Conservation (phyloP, 2,329 filamentous ascomycete species). For the Paraconiothyrium brasiliense region DNA sequence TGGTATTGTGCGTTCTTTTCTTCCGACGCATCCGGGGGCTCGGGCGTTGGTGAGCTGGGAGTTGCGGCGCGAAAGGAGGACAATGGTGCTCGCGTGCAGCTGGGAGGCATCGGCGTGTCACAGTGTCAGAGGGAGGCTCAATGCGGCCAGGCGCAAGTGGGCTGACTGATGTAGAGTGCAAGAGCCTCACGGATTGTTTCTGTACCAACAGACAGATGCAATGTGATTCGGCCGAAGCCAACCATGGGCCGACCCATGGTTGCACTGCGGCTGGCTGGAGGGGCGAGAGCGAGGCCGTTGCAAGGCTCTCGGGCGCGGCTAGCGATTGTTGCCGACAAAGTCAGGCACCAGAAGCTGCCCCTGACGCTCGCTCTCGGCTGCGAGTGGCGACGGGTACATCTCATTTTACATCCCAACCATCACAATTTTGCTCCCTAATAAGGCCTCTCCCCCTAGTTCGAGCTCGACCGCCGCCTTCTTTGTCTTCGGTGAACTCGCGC, state of each 20-base stretch:
- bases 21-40: slow-evolving; percentile 3
- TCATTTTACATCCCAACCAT: slow-evolving; percentile 40
- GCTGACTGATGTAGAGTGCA: background rate
- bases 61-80: background rate
- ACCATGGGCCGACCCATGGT: background rate
- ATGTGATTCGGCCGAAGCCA: background rate
- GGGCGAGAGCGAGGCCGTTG: slow-evolving; percentile 1
- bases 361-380: slow-evolving; percentile 17
- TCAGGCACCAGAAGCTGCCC: slow-evolving; percentile 15
- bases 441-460: slow-evolving; percentile 18
- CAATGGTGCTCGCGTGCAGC: background rate
- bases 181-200: background rate
- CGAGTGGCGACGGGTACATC: slow-evolving; percentile 21
- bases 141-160: slow-evolving; percentile 6
- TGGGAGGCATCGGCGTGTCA: background rate
- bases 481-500: slow-evolving; percentile 10
- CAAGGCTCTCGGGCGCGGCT: slow-evolving; percentile 6
- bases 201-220: background rate
- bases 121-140: background rate
- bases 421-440: slow-evolving; percentile 25
- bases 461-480: background rate
- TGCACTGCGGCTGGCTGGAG: background rate
- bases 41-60: slow-evolving; percentile 5
- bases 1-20: slow-evolving; percentile 2
- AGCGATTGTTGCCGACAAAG: slow-evolving; percentile 5